Percentiles rank a stretch among this genome's conserved stretches.
Conservation (phyloP, 2,329 filamentous ascomycete genomes). For the Leptographium wingfieldii region DNA sequence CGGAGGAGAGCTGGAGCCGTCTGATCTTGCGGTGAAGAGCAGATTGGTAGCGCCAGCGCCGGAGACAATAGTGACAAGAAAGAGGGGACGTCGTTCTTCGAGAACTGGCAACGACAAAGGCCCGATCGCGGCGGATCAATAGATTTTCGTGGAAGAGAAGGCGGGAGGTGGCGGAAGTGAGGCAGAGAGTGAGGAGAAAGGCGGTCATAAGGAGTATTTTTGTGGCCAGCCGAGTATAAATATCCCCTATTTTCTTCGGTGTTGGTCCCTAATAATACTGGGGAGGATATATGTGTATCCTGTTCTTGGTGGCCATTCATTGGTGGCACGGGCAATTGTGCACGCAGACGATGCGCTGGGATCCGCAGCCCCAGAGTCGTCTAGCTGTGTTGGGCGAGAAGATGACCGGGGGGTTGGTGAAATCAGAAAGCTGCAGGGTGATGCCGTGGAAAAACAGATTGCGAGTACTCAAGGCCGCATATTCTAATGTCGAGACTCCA, state of each 20-base stretch:
- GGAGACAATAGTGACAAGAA: constrained; percentile 19
- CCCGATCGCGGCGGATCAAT: constrained; percentile 27
- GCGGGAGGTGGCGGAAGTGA: constrained; percentile 31
- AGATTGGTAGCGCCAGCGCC: constrained; percentile 21
- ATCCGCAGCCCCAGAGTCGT: constrained; percentile 9
- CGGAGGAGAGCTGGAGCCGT: constrained; percentile 8
- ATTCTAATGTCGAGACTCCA: constrained; percentile 6
- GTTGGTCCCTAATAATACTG: constrained; percentile 5
- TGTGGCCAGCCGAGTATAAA: neutral
- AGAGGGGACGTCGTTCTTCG: constrained; percentile 25
- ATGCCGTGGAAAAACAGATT: constrained; percentile 6
- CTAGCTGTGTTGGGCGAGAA: constrained; percentile 12
- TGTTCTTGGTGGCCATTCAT: constrained; percentile 4
- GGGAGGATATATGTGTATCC: neutral
- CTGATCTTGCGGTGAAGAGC: constrained; percentile 25
- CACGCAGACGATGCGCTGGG: neutral
- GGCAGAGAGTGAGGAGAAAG: constrained; percentile 34
- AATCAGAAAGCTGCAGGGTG: neutral
- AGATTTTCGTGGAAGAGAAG: constrained; percentile 32
- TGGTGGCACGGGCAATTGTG: constrained; percentile 5
- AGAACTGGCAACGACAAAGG: constrained; percentile 26
- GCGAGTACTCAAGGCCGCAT: constrained; percentile 6
- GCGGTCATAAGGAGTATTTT: constrained; percentile 29
- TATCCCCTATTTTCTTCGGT: constrained; percentile 8
- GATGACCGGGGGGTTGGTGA: neutral